phyloP scores from a whole-genome alignment of 208 protist genomes.

The Leishmania tarentolae region DNA sequence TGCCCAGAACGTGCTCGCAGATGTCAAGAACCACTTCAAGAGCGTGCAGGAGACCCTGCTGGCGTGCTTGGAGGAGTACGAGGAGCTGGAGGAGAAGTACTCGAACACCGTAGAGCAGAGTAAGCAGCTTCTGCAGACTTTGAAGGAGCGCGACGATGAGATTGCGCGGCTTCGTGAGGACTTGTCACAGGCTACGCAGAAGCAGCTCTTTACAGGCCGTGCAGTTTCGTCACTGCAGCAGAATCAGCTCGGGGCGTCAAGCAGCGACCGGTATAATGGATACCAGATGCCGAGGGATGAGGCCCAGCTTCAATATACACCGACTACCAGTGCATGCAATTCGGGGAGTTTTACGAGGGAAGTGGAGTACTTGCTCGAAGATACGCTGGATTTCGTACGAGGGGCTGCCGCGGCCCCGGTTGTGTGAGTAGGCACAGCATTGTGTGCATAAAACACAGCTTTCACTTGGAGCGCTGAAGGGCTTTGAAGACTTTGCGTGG shows the following conservation, averaged over 20 bases:
- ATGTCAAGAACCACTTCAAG: conserved; percentile 32
- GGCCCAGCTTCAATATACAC: neutral
- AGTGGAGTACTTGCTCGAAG: conserved; percentile 22
- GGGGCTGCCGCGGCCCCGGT: conserved; percentile 11
- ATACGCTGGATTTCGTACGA: conserved; percentile 29
- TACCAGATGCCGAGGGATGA: neutral
- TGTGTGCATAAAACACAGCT: neutral
- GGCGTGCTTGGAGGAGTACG: conserved; percentile 33
- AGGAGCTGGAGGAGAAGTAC: conserved; percentile 36
- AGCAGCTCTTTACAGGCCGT: neutral
- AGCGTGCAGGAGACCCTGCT: conserved; percentile 26
- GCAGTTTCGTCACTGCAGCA: neutral
- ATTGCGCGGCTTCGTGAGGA: conserved; percentile 23
- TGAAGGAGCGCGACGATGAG: conserved; percentile 20
- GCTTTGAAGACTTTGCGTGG: neutral
- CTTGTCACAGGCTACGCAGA: neutral
- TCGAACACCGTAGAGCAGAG: conserved; percentile 33
- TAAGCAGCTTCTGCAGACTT: conserved; percentile 23
- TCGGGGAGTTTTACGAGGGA: neutral
- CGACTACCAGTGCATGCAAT: neutral
- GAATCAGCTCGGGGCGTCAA: neutral
- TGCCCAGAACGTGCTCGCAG: conserved; percentile 11
- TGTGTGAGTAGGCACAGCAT: conserved; percentile 1
- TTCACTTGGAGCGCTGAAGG: neutral
- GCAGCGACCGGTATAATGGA: neutral